Percentiles rank a stretch among this genome's conserved stretches.
Evolutionary conservation across 805 yeast species (phyloP).

Genomic region (Metschnikowia hibisci): DNA sequence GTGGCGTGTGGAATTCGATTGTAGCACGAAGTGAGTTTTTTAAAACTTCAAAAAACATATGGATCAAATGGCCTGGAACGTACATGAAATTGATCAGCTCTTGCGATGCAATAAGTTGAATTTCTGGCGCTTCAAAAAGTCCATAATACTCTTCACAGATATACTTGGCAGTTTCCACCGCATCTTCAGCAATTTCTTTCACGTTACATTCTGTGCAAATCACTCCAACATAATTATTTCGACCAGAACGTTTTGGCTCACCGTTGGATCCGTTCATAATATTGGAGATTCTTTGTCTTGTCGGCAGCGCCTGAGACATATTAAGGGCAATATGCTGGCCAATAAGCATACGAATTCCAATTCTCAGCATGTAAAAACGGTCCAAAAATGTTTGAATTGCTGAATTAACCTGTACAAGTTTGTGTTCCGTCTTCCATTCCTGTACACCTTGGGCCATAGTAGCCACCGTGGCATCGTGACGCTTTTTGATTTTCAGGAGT

Average conservation of each 20-base stretch:
- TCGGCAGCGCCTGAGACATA: conserved; percentile 52
- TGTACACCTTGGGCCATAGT: conserved; percentile 90
- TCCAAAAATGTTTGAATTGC: conserved; percentile 80
- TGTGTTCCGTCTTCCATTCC: conserved; percentile 69
- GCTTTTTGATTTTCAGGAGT: conserved; percentile 64
- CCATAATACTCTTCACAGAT: conserved; percentile 92
- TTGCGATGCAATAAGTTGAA: conserved; percentile 70
- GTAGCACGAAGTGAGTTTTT: conserved; percentile 88
- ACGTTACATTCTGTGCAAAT: conserved; percentile 83
- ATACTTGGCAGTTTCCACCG: conserved; percentile 84
- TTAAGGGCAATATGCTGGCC: conserved; percentile 91
- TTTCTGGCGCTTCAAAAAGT: conserved; percentile 79
- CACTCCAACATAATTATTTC: conserved; percentile 77
- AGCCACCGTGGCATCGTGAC: conserved; percentile 91
- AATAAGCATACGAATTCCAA: conserved; percentile 88
- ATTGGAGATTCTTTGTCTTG: conserved; percentile 34
- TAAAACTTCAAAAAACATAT: conserved; percentile 84
- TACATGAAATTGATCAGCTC: conserved; percentile 77
- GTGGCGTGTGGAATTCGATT: conserved; percentile 69
- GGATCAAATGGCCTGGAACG: conserved; percentile 89
- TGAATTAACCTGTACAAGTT: conserved; percentile 53
- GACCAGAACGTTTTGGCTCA: conserved; percentile 9
- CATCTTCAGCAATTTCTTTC: conserved; percentile 78
- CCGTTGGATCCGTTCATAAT: conserved; percentile 32
- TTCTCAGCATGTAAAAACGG: conserved; percentile 83